These are phyloP conservation scores for Helotiales sp. DNA, from an alignment of 2,329 filamentous ascomycete genomes.

Conservation along the genomic window DNA sequence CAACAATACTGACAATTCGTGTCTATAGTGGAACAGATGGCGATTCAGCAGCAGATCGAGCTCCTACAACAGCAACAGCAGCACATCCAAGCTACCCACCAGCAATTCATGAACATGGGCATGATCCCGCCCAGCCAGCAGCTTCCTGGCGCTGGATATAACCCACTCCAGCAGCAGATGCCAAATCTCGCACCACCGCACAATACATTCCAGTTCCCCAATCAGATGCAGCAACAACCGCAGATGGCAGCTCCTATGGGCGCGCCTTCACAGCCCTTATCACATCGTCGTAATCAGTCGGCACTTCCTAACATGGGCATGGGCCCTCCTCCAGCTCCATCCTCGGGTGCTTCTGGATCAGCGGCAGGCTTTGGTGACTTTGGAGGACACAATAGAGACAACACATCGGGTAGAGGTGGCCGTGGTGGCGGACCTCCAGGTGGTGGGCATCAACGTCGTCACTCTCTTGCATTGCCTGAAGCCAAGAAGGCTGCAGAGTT, in stretches of 20 bases:
- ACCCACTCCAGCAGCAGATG: conserved; percentile 78
- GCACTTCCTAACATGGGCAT: conserved; percentile 90
- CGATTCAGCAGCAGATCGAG: conserved; percentile 97
- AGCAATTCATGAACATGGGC: conserved; percentile 97
- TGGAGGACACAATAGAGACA: conserved; percentile 64
- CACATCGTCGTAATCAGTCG: conserved; percentile 97
- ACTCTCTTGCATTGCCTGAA: conserved; percentile 91
- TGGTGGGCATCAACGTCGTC: conserved; percentile 85
- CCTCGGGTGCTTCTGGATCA: conserved; percentile 78
- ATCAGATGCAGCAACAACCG: conserved; percentile 66
- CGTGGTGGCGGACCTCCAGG: conserved; percentile 69
- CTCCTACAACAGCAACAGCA: conserved; percentile 96
- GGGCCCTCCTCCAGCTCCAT: conserved; percentile 87
- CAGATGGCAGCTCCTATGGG: conserved; percentile 75
- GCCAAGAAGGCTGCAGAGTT: conserved; percentile 97
- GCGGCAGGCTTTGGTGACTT: conserved; percentile 76
- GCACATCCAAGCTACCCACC: conserved; percentile 92
- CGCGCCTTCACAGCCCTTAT: conserved; percentile 72
- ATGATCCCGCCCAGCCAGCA: conserved; percentile 87
- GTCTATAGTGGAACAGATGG: conserved; percentile 85
- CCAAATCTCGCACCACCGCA: conserved; percentile 70
- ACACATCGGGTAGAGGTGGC: conserved; percentile 67
- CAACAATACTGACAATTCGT: conserved; percentile 17
- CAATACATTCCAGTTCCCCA: conserved; percentile 86
- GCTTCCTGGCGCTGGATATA: conserved; percentile 71